Base-by-base conservation (phyloP, 2,329 filamentous ascomycete species). In the Leptographium wingfieldii region DNA sequence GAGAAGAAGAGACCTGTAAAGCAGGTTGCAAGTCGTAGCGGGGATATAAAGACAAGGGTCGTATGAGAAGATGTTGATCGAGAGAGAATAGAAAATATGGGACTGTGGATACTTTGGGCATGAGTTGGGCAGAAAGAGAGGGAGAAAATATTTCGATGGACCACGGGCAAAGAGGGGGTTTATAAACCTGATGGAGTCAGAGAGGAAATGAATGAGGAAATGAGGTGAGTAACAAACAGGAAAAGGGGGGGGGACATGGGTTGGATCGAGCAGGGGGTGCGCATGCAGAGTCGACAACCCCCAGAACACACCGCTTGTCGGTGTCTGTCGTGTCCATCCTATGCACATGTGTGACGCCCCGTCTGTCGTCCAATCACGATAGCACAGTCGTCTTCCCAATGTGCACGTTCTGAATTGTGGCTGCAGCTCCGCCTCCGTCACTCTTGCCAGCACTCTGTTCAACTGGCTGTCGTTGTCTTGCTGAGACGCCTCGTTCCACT, bases 121-220 rank as follows among this genome's bases (percentile, higher is more conserved):
- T 60, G 62, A 65, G 67, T 66, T 68, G 68, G 65, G 68, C 66
- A 68, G 68, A 67, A 68, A 67, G 56, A 52, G 55, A 52, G 60
- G 55, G 54, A 46, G 22, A 55, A 56, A 61, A 51, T 38, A 58
- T 43, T 65, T 60, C 25, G 60, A 33, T 53, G 59, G 54, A 57
- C 62, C 63, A 65, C 63, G 65, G 66, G 63, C 66, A 65, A 63
- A 61, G 63, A 11, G 38, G 60, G 59, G 64, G 53, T 56, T 63
- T 67, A 63, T 65, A 65, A 63, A 59, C 49, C 16, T 40, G 35
- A 59, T 31, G 38, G 55, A 35, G 40, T 27, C 29, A 46, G 35
- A 25, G 25, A 40, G 27, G 16, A 22, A 22, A 22, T 22, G 1
- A 22, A 22, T 22, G 11, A 55, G 11, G 22, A 56, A 56, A 56